Percentiles rank a stretch among this genome's conserved stretches.
Conservation (phyloP, 352 stramenopile genomes). For the Phytophthora uliginosa region DNA sequence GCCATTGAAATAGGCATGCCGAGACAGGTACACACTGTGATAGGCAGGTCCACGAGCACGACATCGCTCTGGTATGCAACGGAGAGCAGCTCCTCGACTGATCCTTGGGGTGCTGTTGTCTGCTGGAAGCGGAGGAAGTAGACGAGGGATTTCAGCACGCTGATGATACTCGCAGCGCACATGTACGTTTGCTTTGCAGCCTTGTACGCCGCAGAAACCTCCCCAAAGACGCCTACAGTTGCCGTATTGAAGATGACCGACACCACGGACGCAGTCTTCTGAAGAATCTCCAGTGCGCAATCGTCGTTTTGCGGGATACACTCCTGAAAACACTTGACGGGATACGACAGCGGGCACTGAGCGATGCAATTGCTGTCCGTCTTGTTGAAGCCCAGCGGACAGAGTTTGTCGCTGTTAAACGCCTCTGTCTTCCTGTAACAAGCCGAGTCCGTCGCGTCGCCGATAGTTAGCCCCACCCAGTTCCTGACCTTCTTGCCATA, state of each 20-base stretch:
- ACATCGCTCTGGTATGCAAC: conserved; percentile 60
- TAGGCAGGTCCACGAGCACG: conserved; percentile 50
- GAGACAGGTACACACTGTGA: conserved; percentile 54
- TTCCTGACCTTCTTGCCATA: conserved; percentile 35
- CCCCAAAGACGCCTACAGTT: conserved; percentile 9
- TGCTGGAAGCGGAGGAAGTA: conserved; percentile 46
- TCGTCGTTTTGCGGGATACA: conserved; percentile 45
- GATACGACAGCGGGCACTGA: conserved; percentile 72
- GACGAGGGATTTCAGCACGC: conserved; percentile 45
- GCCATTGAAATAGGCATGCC: conserved; percentile 33
- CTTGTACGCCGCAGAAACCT: conserved; percentile 8
- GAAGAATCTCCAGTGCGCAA: conserved; percentile 12
- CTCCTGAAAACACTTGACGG: conserved; percentile 34
- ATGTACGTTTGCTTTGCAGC: conserved; percentile 40
- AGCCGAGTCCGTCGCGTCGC: conserved; percentile 30
- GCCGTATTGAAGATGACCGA: conserved; percentile 7
- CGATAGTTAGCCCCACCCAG: conserved; percentile 26
- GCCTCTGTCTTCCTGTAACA: conserved; percentile 55
- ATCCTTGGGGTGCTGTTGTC: conserved; percentile 41
- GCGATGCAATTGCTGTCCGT: conserved; percentile 63
- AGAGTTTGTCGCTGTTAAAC: conserved; percentile 33
- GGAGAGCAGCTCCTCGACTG: conserved; percentile 49
- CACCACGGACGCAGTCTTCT: conserved; percentile 16
- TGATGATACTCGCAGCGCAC: conserved; percentile 51
- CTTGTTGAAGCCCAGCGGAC: conserved; percentile 39